These are phyloP conservation scores for Parachlorella kessleri DNA, from an alignment of 139 green algal species.

Conservation along the genomic window DNA sequence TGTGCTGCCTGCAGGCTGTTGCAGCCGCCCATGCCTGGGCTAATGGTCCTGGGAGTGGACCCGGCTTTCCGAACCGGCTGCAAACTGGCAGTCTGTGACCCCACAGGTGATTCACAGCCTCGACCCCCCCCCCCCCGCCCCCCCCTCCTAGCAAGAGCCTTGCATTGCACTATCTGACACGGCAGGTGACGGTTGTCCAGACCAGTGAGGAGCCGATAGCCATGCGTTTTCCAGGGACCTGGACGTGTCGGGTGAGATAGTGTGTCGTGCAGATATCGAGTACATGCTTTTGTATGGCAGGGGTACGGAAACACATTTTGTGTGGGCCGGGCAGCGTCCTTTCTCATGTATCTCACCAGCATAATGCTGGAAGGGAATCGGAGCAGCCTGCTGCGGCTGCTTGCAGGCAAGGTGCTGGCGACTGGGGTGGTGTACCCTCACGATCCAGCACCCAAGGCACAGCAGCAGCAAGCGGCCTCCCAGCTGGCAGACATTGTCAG, in stretches of 20 bases:
- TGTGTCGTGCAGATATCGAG: too few relatives aligned
- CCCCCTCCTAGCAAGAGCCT: not conserved
- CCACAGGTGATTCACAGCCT: constrained; percentile 3
- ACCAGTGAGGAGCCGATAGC: too few relatives aligned
- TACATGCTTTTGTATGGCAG: too few relatives aligned
- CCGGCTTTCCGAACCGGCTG: constrained; percentile 43
- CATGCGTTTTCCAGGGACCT: too few relatives aligned
- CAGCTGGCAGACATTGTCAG: not conserved
- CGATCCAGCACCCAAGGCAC: not conserved
- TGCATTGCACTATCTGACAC: too few relatives aligned
- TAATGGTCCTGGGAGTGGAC: constrained; percentile 33
- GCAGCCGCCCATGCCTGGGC: not conserved
- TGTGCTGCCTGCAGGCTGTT: not conserved
- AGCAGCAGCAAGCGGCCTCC: not conserved
- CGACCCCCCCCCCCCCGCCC: not conserved
- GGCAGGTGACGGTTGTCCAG: too few relatives aligned
- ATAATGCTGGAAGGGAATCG: too few relatives aligned
- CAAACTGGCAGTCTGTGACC: constrained; percentile 34
- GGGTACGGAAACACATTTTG: too few relatives aligned
- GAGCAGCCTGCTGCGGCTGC: too few relatives aligned
- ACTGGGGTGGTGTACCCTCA: not conserved
- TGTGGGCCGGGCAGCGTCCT: too few relatives aligned
- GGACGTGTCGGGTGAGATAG: too few relatives aligned
- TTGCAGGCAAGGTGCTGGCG: not conserved
- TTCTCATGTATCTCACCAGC: too few relatives aligned